phyloP scores from a whole-genome alignment of 345 rosid genomes.

The Trapa incisa region DNA sequence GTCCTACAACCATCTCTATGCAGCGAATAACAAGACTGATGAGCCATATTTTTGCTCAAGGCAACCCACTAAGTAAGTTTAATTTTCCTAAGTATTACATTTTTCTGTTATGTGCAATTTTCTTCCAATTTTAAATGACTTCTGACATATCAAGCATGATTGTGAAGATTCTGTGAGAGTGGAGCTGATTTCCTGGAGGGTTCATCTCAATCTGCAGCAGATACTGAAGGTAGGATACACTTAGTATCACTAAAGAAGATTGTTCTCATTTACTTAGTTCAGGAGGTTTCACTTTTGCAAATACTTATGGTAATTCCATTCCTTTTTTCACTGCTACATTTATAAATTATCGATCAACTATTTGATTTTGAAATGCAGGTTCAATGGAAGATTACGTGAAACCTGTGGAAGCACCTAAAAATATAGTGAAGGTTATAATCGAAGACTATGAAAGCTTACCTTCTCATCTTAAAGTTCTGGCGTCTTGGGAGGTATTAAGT shows the following conservation, averaged over 20 bases:
- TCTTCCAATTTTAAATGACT: no score
- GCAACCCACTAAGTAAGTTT: constrained; percentile 34
- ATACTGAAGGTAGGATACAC: constrained; percentile 3
- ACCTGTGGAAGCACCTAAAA: constrained; percentile 14
- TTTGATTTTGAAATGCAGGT: constrained; percentile 12
- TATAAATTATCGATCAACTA: neutral
- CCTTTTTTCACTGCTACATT: neutral
- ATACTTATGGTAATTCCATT: neutral
- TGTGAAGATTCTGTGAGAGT: neutral
- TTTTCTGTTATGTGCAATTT: neutral
- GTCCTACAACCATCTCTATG: neutral
- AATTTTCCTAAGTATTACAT: neutral
- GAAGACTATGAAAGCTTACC: constrained; percentile 62
- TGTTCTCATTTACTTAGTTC: constrained; percentile 5
- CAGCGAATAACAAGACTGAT: constrained; percentile 26
- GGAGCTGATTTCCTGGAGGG: neutral
- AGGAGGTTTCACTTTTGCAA: neutral
- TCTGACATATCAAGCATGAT: neutral
- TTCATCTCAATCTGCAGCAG: neutral
- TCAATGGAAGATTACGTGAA: constrained; percentile 11
- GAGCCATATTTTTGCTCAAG: constrained; percentile 15
- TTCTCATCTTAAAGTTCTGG: constrained; percentile 52
- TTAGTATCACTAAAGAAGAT: neutral
- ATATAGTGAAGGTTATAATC: constrained; percentile 26
- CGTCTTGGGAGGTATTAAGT: constrained; percentile 77